A percentile compares a stretch with the other conserved stretches of the same genome.
These are phyloP conservation scores for Coemansia sp. DNA, from an alignment of 192 early-diverging fungal species.

Conservation along the genomic window DNA sequence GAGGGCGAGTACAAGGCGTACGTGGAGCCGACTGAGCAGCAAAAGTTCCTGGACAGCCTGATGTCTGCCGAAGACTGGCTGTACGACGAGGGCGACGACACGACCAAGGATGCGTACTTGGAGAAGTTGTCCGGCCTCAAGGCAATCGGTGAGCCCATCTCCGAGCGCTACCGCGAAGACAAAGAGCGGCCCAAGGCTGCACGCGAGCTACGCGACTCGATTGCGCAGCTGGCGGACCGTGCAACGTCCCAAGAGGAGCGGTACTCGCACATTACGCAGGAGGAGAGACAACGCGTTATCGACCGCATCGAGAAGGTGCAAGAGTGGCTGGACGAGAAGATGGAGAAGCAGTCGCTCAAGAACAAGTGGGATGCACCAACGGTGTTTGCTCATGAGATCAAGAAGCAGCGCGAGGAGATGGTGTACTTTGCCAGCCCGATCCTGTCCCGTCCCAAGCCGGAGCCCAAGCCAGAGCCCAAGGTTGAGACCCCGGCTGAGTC, in stretches of 20 bases:
- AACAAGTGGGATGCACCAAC: slow-evolving; percentile 74
- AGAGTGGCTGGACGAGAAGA: slow-evolving; percentile 83
- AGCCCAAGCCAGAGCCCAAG: slow-evolving; percentile 63
- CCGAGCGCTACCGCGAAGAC: slow-evolving; percentile 76
- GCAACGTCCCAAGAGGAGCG: slow-evolving; percentile 77
- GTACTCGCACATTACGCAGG: slow-evolving; percentile 81
- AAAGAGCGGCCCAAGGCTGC: slow-evolving; percentile 85
- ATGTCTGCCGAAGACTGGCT: slow-evolving; percentile 95
- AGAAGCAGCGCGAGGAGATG: slow-evolving; percentile 70
- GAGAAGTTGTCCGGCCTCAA: slow-evolving; percentile 80
- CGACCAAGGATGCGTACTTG: slow-evolving; percentile 83
- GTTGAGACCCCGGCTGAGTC: slow-evolving; percentile 38
- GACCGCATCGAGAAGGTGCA: slow-evolving; percentile 74
- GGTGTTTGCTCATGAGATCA: slow-evolving; percentile 71
- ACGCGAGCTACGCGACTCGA: slow-evolving; percentile 74
- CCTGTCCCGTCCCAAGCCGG: slow-evolving; percentile 89
- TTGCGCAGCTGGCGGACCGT: slow-evolving; percentile 71
- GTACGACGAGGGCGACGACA: slow-evolving; percentile 95
- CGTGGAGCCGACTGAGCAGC: slow-evolving; percentile 69
- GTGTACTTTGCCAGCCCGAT: slow-evolving; percentile 73
- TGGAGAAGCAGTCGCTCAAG: slow-evolving; percentile 70
- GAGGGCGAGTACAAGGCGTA: slow-evolving; percentile 72
- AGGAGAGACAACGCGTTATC: slow-evolving; percentile 80
- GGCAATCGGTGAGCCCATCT: slow-evolving; percentile 78
- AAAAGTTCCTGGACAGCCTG: slow-evolving; percentile 66